Evolutionary conservation across 345 rosid genomes (phyloP), one percentile per base, ranked within the genome.

Genomic region (Passiflora organensis): DNA sequence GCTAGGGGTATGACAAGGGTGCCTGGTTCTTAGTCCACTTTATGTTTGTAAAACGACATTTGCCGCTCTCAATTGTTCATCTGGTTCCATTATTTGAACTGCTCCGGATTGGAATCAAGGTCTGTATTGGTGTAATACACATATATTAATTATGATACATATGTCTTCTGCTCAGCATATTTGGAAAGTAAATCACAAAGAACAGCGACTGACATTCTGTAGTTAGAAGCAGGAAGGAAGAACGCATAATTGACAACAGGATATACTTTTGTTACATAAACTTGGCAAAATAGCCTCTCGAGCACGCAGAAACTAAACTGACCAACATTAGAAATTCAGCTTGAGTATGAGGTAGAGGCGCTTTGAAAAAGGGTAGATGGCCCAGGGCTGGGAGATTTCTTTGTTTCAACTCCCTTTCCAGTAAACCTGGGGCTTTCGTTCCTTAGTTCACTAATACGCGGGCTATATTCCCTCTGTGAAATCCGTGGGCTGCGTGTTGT

Each of bases 331-430:
- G 24, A 52, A 36, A 38, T 51, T 71, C 55, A 79, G 67, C 52
- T 32, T 37, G 76, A 63, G 19, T 75, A 58, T 32, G 79, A 77
- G 64, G 61, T 66, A 6, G 17, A 51, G 37, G 50, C 36, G 64
- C 55, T 53, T 56, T 68, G 68, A 55, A 82, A 78, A 25, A 73
- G 80, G n/a, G 28, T 59, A 2, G 87, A 80, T 28, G 79, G 78
- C 48, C 83, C 71, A 1, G 87, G 79, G 66, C 85, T 82, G 19
- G 71, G 79, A 57, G 62, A 65, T 58, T 34, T 59, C 75, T 62
- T 73, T 11, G 48, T 48, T 63, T 66, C 75, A 5, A 54, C 32
- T 34, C 57, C 80, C 44, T 64, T 74, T 23, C 68, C 83, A 32
- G 25, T 32, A 17, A 51, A 53, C 21, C 45, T 23, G 5, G 76